Evolutionary conservation across 2,329 filamentous ascomycete genomes (phyloP), one percentile per base, ranked within the genome.

Genomic region (Botryotinia narcissicola): DNA sequence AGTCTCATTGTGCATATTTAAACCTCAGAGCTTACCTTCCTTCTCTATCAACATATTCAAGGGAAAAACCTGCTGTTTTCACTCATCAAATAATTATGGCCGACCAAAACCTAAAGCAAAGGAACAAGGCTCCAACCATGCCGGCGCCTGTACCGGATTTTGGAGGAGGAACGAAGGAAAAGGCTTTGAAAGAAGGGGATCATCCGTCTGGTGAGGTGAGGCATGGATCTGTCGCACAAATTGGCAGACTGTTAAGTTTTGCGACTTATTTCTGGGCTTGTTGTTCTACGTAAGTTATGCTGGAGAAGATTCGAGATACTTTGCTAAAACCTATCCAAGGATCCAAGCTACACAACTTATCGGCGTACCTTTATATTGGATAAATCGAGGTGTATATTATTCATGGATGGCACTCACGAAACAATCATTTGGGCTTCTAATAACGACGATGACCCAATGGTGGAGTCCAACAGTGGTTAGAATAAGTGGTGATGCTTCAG

Each of bases 321-420:
- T 54, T 44, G 67, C 77, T 80, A 72, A 57, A 81, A n/a, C 77
- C 29, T 75, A 60, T n/a, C 73, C 35, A 76, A 92, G 90, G 25
- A 89, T 92, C 79, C 88, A 89, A 78, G 81, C 88, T 29, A 93
- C 93, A 10, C 93, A 97, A 80, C 86, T 94, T 75, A 84, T 97
- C 73, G 94, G 94, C 48, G 83, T 89, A 0, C 93, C 93, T 3
- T 83, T 97, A 66, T 96, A 96, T 81, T 87, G 90, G 75, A 84
- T 94, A 79, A 92, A 94, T 81, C 89, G 89, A 73, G 90, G 93
- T 63, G 88, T 92, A 80, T 97, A 93, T 84, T 92, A 97, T 82
- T 88, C 91, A 75, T 97, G 94, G 83, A 97, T 97, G 89, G 90
- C 93, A 59, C 88, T 94, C 81, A 96, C 93, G 18, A 97, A 97